A percentile compares a stretch with the other conserved stretches of the same genome.
Evolutionary conservation across 1,284 basidiomycete species (phyloP).

Genomic region (Boletus sp.): DNA sequence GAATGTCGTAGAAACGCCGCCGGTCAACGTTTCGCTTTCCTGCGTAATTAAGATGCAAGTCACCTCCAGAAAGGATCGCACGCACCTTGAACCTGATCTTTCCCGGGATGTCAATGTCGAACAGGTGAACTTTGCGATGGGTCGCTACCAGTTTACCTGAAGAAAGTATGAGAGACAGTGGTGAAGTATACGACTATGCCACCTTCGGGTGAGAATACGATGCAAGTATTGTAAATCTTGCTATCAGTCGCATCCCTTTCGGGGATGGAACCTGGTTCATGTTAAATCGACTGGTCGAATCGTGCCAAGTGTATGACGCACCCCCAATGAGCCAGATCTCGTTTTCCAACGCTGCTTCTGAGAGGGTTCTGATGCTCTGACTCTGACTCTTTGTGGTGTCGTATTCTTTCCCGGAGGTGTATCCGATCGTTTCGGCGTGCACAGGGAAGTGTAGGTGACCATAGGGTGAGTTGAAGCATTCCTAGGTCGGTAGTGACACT

Average conservation of each 20-base stretch:
- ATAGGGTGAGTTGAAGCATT: constrained; percentile 99
- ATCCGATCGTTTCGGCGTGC: constrained; percentile 83
- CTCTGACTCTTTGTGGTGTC: constrained; percentile 64
- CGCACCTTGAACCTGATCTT: constrained; percentile 94
- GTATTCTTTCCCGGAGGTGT: constrained; percentile 57
- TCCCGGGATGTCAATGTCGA: constrained; percentile 98
- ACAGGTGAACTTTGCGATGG: constrained; percentile 95
- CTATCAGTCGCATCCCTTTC: constrained; percentile 70
- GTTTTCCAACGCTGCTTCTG: constrained; percentile 80
- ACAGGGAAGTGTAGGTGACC: constrained; percentile 84
- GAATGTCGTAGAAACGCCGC: constrained; percentile 75
- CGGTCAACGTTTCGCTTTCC: constrained; percentile 94
- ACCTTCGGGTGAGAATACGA: constrained; percentile 88
- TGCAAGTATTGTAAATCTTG: constrained; percentile 91
- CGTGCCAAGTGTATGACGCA: constrained; percentile 36
- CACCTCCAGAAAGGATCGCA: neutral
- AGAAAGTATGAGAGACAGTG: constrained; percentile 4
- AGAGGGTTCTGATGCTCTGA: constrained; percentile 84
- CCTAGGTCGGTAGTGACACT: constrained; percentile 48
- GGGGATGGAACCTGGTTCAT: constrained; percentile 79
- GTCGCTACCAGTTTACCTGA: constrained; percentile 83
- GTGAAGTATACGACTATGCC: constrained; percentile 12
- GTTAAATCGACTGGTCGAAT: neutral
- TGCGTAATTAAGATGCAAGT: constrained; percentile 39
- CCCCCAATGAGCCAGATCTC: constrained; percentile 92